Evolutionary conservation across 352 stramenopile genomes (phyloP), one percentile per base, ranked within the genome.

Genomic region (Hyaloperonospora brassicae): DNA sequence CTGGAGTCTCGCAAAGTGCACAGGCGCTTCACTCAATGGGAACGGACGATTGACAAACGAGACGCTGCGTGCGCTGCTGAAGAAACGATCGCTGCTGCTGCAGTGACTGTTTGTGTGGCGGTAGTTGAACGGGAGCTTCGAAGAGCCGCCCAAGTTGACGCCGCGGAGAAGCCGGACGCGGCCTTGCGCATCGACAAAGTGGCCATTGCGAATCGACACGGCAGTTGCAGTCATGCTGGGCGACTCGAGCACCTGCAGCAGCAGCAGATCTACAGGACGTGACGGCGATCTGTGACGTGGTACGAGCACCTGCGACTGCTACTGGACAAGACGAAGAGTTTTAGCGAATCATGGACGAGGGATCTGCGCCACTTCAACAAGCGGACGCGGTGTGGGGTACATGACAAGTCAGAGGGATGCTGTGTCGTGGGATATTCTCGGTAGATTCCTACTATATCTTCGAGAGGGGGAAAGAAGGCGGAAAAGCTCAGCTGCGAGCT

Each of bases 111-210:
- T 61, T 4, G 65, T 74, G 57, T 88, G 80, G 14, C 52, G 55
- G 58, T 87, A 82, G 21, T 70, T 70, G 14, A 44, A 41, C 2
- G 88, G 88, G 10, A 96, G 70, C 68, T 97, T 97, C 43, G 85
- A 95, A 0, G 85, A 83, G 22, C 88, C 88, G 50, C 81, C 81
- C 21, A 97, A 56, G 63, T 97, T 97, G 5, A 97, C 84, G 47
- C 88, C 87, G 30, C 84, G 82, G 22, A 96, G 61, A 5, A 96
- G 58, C 10, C 76, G 55, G 17, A 89, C 78, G 36, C 87, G 78
- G 22, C 72, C 79, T 21, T 93, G 68, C 7, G 66, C 58, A 59
- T 96, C 88, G n/a, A 87, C 62, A 59, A 96, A 96, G 64, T 90
- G 72, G 25, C 76, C 78, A 40, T 88, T 62, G 42, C 67, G 72